Evolutionary conservation across 1,284 basidiomycete species (phyloP).

Genomic region (Inonotus obliquus): DNA sequence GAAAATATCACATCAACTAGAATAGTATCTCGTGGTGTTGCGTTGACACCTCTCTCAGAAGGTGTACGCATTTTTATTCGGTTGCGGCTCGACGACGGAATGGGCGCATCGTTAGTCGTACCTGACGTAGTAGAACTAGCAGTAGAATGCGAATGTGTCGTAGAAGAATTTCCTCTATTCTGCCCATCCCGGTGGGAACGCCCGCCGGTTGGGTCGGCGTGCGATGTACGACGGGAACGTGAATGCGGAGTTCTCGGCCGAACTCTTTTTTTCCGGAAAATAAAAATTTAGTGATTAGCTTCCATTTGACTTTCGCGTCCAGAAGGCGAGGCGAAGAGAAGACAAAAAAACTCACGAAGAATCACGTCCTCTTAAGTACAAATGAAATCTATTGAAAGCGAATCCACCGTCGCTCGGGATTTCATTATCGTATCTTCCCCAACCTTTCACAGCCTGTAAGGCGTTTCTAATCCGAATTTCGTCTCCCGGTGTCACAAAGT

Average conservation of each 20-base stretch:
- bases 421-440: conserved; percentile 75
- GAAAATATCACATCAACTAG: conserved; percentile 74
- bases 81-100: conserved; percentile 12
- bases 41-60: conserved; percentile 5
- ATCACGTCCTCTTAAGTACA: conserved; percentile 53
- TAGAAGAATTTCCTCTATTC: not conserved
- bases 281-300: not conserved
- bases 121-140: not conserved
- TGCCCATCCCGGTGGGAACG: conserved; percentile 6
- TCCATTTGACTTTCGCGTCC: conserved; percentile 5
- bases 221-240: conserved; percentile 9
- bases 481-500: conserved; percentile 59
- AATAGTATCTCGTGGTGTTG: conserved; percentile 30
- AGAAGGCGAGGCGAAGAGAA: not conserved
- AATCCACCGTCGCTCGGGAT: conserved; percentile 78
- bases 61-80: conserved; percentile 8
- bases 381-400: conserved; percentile 64
- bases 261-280: conserved; percentile 20
- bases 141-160: too few species aligned
- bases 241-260: conserved; percentile 17
- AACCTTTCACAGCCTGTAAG: conserved; percentile 69
- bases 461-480: conserved; percentile 60
- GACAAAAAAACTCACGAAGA: conserved; percentile 39
- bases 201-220: not conserved
- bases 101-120: conserved; percentile 2